Conservation (phyloP, 179 eudicot genomes). For the Gypsophila paniculata region DNA sequence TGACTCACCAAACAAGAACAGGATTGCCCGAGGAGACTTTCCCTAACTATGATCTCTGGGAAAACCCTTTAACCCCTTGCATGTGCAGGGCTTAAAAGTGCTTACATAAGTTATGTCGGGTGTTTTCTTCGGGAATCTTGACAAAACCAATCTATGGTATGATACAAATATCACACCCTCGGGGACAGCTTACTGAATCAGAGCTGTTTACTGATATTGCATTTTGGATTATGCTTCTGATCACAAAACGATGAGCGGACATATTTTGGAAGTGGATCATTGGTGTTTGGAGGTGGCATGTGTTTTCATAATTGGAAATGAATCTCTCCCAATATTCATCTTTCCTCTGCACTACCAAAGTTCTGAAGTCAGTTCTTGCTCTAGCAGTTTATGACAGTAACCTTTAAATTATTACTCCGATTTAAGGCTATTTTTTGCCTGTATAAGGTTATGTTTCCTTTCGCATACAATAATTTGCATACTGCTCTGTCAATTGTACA, state of each 20-base stretch:
- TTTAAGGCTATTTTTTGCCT: background rate
- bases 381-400: conserved; percentile 10
- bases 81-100: conserved; percentile 73
- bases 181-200: conserved; percentile 4
- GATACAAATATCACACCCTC: background rate
- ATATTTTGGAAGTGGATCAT: background rate
- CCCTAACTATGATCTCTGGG: conserved; percentile 97
- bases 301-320: background rate
- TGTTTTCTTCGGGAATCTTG: background rate
- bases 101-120: background rate
- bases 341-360: background rate
- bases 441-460: background rate
- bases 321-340: background rate
- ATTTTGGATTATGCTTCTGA: conserved; percentile 3
- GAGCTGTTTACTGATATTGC: conserved; percentile 9
- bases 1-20: conserved; percentile 91
- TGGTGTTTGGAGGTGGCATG: background rate
- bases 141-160: background rate
- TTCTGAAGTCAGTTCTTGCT: conserved; percentile 17
- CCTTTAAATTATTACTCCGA: conserved; percentile 25
- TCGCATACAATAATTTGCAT: background rate
- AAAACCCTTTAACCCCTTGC: conserved; percentile 95
- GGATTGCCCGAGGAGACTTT: conserved; percentile 96
- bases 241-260: background rate
- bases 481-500: background rate